phyloP scores from a whole-genome alignment of 108 stramenopile species.

The Skeletonema costatum region DNA sequence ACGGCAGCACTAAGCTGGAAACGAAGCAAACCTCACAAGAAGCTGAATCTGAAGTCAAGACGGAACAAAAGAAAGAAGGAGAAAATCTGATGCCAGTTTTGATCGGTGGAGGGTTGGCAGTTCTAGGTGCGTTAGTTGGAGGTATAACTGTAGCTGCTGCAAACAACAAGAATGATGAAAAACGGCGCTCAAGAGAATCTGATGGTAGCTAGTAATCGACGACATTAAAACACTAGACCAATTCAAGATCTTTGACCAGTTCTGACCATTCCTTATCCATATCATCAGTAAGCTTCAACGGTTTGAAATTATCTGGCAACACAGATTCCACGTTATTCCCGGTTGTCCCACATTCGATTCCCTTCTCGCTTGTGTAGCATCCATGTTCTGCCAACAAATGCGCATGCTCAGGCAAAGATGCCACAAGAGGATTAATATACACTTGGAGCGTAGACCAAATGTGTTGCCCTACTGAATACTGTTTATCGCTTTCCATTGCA shows the following conservation, averaged over 20 bases:
- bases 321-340: neutral
- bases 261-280: constrained; percentile 45
- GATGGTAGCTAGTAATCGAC: neutral
- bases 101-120: constrained; percentile 34
- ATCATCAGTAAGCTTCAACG: constrained; percentile 21
- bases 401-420: constrained; percentile 58
- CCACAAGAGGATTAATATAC: constrained; percentile 53
- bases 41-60: neutral
- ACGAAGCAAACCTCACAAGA: neutral
- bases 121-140: constrained; percentile 11
- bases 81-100: constrained; percentile 9
- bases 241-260: constrained; percentile 32
- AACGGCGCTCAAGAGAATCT: neutral
- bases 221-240: neutral
- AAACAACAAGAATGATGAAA: constrained; percentile 13
- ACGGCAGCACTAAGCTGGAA: neutral
- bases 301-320: constrained; percentile 38
- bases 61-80: neutral
- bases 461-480: constrained; percentile 52
- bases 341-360: neutral
- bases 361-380: constrained; percentile 15
- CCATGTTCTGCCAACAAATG: constrained; percentile 60
- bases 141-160: constrained; percentile 9
- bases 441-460: constrained; percentile 52
- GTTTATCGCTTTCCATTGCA: constrained; percentile 15